Conservation (phyloP, 2,329 filamentous ascomycete genomes). For the Cercospora citrullina region DNA sequence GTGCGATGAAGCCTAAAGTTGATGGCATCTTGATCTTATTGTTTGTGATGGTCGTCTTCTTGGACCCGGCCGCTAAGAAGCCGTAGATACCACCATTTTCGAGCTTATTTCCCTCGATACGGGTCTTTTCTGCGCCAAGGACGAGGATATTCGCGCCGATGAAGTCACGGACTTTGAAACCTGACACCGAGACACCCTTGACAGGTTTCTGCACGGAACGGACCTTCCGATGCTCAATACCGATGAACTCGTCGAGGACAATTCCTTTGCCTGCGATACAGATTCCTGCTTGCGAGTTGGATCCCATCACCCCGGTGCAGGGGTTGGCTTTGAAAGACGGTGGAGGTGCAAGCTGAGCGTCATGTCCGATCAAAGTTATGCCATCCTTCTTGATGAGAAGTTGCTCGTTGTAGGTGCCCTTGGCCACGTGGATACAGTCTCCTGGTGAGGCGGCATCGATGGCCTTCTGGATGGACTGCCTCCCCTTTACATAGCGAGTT, state of each 20-base stretch:
- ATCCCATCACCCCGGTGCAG: neutral
- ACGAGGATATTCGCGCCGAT: neutral
- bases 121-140: neutral
- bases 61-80: neutral
- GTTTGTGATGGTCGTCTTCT: neutral
- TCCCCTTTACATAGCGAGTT: neutral
- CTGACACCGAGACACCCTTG: neutral
- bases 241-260: neutral
- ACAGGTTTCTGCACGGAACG: neutral
- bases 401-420: neutral
- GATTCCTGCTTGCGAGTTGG: neutral
- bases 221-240: neutral
- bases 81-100: neutral
- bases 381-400: neutral
- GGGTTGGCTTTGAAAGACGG: neutral
- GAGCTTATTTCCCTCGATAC: neutral
- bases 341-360: neutral
- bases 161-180: neutral
- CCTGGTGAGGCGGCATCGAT: neutral
- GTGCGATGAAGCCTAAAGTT: neutral
- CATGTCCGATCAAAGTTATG: conserved; percentile 1
- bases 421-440: neutral
- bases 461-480: neutral
- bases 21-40: neutral
- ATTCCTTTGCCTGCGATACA: conserved; percentile 1